Percentiles rank a stretch among this genome's conserved stretches.
These are phyloP conservation scores for Iberis pinnata DNA, from an alignment of 345 rosid species.

Conservation along the genomic window DNA sequence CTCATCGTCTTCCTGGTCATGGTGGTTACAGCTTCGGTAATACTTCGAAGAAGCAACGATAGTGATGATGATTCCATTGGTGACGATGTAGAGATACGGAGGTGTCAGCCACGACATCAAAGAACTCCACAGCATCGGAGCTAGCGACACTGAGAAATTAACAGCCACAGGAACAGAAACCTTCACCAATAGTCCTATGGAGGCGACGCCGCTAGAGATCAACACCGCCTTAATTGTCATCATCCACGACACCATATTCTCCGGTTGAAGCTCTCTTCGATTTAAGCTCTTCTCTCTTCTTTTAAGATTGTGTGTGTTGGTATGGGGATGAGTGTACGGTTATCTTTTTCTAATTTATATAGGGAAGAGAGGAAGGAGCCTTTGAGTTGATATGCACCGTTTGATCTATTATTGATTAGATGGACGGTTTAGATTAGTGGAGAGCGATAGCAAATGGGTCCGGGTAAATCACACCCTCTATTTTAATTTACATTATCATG, in stretches of 20 bases:
- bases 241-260: conserved; percentile 28
- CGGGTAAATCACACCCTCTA: neutral
- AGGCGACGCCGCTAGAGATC: conserved; percentile 22
- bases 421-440: conserved; percentile 10
- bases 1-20: conserved; percentile 13
- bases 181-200: conserved; percentile 20
- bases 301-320: conserved; percentile 11
- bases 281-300: neutral
- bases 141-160: conserved; percentile 23
- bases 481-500: conserved; percentile 14
- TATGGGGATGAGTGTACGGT: conserved; percentile 25
- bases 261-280: neutral
- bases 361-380: conserved; percentile 14
- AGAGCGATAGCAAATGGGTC: conserved; percentile 19
- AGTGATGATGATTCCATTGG: conserved; percentile 31
- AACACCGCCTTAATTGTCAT: conserved; percentile 28
- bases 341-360: conserved; percentile 12
- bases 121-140: conserved; percentile 26
- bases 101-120: conserved; percentile 27
- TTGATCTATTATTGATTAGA: conserved; percentile 12
- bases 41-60: conserved; percentile 29
- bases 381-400: conserved; percentile 2
- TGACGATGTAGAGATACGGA: conserved; percentile 22
- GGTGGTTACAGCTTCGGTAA: conserved; percentile 4
- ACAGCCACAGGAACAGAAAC: conserved; percentile 22